Base-by-base conservation (phyloP, 192 early-diverging fungal species). In the Dimargaris cristalligena region DNA sequence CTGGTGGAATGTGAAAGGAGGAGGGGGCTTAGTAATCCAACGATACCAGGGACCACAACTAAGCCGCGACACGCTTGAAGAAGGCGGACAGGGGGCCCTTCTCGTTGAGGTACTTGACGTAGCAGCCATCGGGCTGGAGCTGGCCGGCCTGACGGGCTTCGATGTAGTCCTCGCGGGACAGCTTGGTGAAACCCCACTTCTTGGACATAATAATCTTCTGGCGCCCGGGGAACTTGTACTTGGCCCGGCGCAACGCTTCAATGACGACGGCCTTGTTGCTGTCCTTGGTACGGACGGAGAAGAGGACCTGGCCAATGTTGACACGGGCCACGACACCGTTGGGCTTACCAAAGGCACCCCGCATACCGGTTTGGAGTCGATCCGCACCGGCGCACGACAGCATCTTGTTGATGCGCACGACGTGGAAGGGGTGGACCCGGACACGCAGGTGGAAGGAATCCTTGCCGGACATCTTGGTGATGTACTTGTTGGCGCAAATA, bases 361-460 rank as follows among this genome's bases (percentile, higher is more conserved):
- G 88, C 93, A 98, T 98, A 82, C 93, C 95, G 66, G 85, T 86
- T 79, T 98, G 95, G 62, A 98, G 83, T 77, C 88, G 75, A 93
- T 97, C 93, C 64, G 95, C 93, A 79, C 95, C 95, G 63, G 95
- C 95, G 74, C 94, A 98, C 60, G 91, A 94, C 76, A 96, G 80
- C 95, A 98, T 98, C 81, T 98, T 98, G 86, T 98, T 97, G 87
- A 98, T 98, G 62, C 95, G 91, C 65, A 91, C 76, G 29, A 98
- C 95, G 75, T 99, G 95, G 88, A 88, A 97, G 28, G 93, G 95
- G 75, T 97, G 95, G 61, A 99, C 90, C 65, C 95, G 86, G 62
- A 99, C 82, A 63, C 95, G 84, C 87, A 98, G 78, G 78, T 98
- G 95, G 92, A 96, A 98, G 46, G 92, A 91, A 69, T 97, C 95